phyloP scores from a whole-genome alignment of 345 rosid genomes.

The Laguncularia racemosa region DNA sequence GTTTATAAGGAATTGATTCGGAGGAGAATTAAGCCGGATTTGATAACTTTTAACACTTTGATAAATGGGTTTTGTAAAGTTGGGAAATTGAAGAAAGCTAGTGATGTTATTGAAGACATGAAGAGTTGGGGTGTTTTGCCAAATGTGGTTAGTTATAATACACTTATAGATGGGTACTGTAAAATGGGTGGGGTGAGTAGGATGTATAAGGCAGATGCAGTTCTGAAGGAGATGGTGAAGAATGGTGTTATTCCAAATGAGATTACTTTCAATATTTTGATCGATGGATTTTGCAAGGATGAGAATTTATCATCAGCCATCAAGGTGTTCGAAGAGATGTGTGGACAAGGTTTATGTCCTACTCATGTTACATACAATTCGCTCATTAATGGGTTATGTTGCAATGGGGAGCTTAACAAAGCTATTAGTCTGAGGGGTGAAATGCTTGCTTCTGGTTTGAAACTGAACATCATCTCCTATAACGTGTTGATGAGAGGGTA shows the following conservation, averaged over 20 bases:
- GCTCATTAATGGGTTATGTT: constrained; percentile 47
- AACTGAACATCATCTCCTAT: constrained; percentile 50
- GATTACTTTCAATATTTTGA: constrained; percentile 69
- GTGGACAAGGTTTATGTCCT: constrained; percentile 44
- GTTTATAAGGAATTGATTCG: constrained; percentile 60
- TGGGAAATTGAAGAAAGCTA: constrained; percentile 65
- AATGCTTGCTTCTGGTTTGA: constrained; percentile 49
- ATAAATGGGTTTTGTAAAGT: constrained; percentile 60
- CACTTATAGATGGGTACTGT: constrained; percentile 62
- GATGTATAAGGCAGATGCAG: constrained; percentile 68
- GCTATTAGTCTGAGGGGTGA: constrained; percentile 39
- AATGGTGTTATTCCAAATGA: constrained; percentile 35
- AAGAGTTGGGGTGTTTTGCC: constrained; percentile 42
- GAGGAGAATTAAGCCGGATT: constrained; percentile 42
- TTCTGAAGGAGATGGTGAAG: constrained; percentile 63
- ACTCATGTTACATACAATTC: constrained; percentile 54
- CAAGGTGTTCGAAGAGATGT: constrained; percentile 65
- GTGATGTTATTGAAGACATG: constrained; percentile 67
- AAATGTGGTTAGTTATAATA: constrained; percentile 52
- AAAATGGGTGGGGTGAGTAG: constrained; percentile 57
- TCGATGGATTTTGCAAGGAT: constrained; percentile 79
- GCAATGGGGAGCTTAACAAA: constrained; percentile 40
- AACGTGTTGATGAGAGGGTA: constrained; percentile 61
- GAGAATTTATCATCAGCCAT: constrained; percentile 38
- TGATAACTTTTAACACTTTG: constrained; percentile 45